Percentiles rank a stretch among this genome's conserved stretches.
Evolutionary conservation across 768 basidiomycete genomes (phyloP).

Genomic region (Calocybe cyanea): DNA sequence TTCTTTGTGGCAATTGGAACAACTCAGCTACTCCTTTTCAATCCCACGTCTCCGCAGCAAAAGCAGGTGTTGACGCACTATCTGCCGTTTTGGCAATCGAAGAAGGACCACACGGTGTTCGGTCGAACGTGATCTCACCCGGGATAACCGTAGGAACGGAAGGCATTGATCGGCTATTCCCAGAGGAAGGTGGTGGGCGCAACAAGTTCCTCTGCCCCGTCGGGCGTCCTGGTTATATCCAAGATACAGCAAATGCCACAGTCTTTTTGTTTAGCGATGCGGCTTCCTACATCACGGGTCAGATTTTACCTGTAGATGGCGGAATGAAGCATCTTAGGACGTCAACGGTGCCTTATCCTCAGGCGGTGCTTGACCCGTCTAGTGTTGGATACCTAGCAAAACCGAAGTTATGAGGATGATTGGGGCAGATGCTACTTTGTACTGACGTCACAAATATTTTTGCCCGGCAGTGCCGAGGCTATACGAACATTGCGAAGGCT

Average conservation of each 20-base stretch:
- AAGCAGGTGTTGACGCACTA: slow-evolving; percentile 89
- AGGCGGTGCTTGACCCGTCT: slow-evolving; percentile 56
- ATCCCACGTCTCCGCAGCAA: slow-evolving; percentile 92
- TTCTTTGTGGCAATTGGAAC: too few species aligned
- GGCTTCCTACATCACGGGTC: slow-evolving; percentile 73
- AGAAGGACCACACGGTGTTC: slow-evolving; percentile 89
- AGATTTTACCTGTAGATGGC: slow-evolving; percentile 71
- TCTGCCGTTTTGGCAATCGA: slow-evolving; percentile 86
- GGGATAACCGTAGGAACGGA: slow-evolving; percentile 81
- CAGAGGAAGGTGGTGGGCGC: slow-evolving; percentile 21
- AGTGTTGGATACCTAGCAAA: slow-evolving; percentile 49
- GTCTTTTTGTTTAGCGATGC: slow-evolving; percentile 83
- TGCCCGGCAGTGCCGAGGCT: too few species aligned
- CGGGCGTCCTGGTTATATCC: slow-evolving; percentile 54
- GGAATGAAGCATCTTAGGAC: slow-evolving; percentile 51
- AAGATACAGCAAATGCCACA: slow-evolving; percentile 68
- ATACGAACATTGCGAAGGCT: too few species aligned
- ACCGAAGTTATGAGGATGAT: slow-evolving; percentile 41
- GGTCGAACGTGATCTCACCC: slow-evolving; percentile 86
- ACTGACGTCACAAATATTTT: too few species aligned
- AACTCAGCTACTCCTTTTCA: slow-evolving; percentile 77
- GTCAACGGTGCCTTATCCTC: slow-evolving; percentile 55
- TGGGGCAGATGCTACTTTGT: too few species aligned
- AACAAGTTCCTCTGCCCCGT: slow-evolving; percentile 21
- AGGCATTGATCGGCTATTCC: slow-evolving; percentile 57